Evolutionary conservation across 2,329 filamentous ascomycete genomes (phyloP).

Genomic region (Nigrospora osmanthi): DNA sequence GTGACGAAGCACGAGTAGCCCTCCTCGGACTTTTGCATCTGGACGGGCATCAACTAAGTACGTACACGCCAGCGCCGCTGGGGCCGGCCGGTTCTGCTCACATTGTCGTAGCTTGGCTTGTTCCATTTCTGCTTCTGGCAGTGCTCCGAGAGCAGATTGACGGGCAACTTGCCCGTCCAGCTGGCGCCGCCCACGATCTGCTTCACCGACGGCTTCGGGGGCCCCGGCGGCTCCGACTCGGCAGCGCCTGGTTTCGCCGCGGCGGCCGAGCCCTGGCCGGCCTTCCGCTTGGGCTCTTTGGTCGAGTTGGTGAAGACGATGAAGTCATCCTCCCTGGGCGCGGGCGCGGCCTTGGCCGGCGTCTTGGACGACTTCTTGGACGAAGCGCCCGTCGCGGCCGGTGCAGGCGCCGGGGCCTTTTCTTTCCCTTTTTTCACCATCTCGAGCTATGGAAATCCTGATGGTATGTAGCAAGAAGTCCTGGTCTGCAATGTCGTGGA

Average conservation of each 20-base stretch:
- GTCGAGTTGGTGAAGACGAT: conserved; percentile 52
- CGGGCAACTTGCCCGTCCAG: conserved; percentile 95
- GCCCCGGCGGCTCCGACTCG: conserved; percentile 28
- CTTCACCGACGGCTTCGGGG: conserved; percentile 56
- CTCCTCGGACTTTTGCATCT: conserved; percentile 55
- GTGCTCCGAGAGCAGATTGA: conserved; percentile 88
- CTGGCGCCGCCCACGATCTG: conserved; percentile 89
- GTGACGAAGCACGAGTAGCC: conserved; percentile 78
- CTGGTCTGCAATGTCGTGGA: no score
- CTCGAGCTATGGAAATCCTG: conserved; percentile 5
- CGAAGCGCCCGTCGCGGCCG: conserved; percentile 15
- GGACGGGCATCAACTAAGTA: conserved; percentile 13
- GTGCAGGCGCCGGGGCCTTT: conserved; percentile 32
- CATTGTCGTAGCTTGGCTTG: conserved; percentile 83
- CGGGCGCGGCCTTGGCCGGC: conserved; percentile 20
- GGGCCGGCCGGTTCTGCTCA: conserved; percentile 25
- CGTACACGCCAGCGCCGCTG: conserved; percentile 8
- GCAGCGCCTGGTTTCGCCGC: conserved; percentile 12
- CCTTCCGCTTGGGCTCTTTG: conserved; percentile 41
- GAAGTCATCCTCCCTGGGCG: conserved; percentile 40
- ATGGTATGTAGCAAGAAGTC: neutral
- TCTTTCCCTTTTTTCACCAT: conserved; percentile 49
- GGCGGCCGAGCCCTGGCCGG: conserved; percentile 18
- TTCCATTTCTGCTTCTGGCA: conserved; percentile 96
- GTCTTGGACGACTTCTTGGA: conserved; percentile 22